Evolutionary conservation across 2,329 filamentous ascomycete species (phyloP).

Genomic region (Dryadomyces quercivorus): DNA sequence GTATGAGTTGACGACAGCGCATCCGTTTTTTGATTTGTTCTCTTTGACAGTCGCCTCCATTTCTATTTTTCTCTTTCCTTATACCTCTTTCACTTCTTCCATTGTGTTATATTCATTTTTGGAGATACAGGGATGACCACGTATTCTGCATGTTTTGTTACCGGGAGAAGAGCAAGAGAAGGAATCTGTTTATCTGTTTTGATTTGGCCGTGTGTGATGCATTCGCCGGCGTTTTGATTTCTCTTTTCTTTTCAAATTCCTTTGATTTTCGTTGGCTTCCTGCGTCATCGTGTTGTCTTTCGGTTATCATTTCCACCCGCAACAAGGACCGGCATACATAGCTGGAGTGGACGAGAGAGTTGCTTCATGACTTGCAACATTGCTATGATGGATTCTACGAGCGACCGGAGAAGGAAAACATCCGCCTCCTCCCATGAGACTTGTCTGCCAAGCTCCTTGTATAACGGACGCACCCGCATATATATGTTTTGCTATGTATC

Average conservation of each 20-base stretch:
- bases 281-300: background rate
- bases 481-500: background rate
- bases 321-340: no score
- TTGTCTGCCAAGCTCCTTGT: no score
- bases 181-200: background rate
- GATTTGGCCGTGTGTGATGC: background rate
- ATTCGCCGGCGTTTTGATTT: background rate
- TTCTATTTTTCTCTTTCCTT: background rate
- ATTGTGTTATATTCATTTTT: background rate
- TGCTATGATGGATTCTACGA: background rate
- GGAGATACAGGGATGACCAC: background rate
- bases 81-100: background rate
- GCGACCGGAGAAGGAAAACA: background rate
- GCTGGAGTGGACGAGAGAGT: background rate
- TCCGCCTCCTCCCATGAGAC: background rate
- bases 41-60: background rate
- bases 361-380: background rate
- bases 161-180: background rate
- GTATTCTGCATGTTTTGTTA: background rate
- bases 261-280: background rate
- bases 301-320: no score
- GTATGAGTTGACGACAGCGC: background rate
- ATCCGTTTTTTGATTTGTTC: background rate
- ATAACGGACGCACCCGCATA: no score
- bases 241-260: background rate